These are phyloP conservation scores for Neonothopanus nambi DNA, from an alignment of 1,284 basidiomycete genomes.

Conservation along the genomic window DNA sequence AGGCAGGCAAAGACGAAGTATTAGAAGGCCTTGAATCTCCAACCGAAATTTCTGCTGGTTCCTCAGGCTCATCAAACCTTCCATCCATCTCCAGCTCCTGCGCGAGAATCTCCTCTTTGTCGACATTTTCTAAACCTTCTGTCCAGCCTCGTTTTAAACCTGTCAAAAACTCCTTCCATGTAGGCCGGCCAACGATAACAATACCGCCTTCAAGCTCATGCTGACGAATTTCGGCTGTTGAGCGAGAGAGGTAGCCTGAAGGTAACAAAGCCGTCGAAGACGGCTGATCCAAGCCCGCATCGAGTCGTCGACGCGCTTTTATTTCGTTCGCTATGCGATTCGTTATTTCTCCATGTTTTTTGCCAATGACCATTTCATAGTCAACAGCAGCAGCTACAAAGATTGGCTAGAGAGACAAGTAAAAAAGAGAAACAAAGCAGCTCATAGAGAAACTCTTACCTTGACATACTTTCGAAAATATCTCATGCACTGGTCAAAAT, in stretches of 20 bases:
- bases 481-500: slow-evolving; percentile 79
- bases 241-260: slow-evolving; percentile 29
- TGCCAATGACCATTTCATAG: slow-evolving; percentile 83
- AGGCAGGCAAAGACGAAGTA: slow-evolving; percentile 4
- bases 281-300: slow-evolving; percentile 61
- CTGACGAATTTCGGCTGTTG: slow-evolving; percentile 55
- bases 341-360: slow-evolving; percentile 83
- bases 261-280: slow-evolving; percentile 51
- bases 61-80: slow-evolving; percentile 71
- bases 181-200: slow-evolving; percentile 87
- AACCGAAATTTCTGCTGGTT: slow-evolving; percentile 29
- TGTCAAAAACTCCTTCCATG: slow-evolving; percentile 93
- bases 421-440: slow-evolving; percentile 17
- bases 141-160: slow-evolving; percentile 88
- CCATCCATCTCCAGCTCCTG: slow-evolving; percentile 71
- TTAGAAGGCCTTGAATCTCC: slow-evolving; percentile 37
- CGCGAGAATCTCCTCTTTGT: slow-evolving; percentile 77
- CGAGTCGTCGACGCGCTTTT: slow-evolving; percentile 62
- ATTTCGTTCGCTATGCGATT: slow-evolving; percentile 74
- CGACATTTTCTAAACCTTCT: slow-evolving; percentile 67
- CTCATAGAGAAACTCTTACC: slow-evolving; percentile 51
- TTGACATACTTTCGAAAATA: slow-evolving; percentile 98
- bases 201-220: slow-evolving; percentile 81
- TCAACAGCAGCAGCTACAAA: slow-evolving; percentile 94
- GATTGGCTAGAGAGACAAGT: slow-evolving; percentile 69